Evolutionary conservation across 2,329 filamentous ascomycete species (phyloP).

Genomic region (Ophiostoma piceae): DNA sequence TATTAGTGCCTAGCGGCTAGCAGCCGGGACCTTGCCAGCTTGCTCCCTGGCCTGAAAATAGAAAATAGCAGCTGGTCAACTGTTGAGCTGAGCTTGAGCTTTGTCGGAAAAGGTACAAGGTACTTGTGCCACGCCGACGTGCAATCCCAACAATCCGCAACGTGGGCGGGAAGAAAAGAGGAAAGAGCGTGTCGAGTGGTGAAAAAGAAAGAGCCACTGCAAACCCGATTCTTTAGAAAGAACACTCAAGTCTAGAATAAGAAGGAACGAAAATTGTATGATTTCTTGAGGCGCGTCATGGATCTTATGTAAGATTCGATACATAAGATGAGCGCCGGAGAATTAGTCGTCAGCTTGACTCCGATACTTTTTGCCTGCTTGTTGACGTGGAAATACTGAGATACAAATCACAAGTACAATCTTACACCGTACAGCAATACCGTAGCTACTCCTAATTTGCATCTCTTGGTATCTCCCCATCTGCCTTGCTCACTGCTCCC

Average conservation of each 20-base stretch:
- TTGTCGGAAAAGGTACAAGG: constrained; percentile 2
- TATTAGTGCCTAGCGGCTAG: background rate
- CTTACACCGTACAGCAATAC: background rate
- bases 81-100: constrained; percentile 7
- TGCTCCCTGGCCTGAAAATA: no score
- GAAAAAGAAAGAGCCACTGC: background rate
- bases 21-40: background rate
- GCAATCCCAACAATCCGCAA: constrained; percentile 12
- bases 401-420: background rate
- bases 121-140: background rate
- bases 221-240: background rate
- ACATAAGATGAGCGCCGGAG: background rate
- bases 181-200: background rate
- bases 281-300: background rate
- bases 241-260: background rate
- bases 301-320: background rate
- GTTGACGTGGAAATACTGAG: background rate
- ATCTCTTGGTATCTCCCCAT: background rate
- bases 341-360: background rate
- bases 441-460: background rate
- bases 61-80: background rate
- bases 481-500: background rate
- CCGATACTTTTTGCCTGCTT: background rate
- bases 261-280: background rate
- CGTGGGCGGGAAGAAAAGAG: background rate